Conservation (phyloP, 805 yeast species). For the Candida michaelii region DNA sequence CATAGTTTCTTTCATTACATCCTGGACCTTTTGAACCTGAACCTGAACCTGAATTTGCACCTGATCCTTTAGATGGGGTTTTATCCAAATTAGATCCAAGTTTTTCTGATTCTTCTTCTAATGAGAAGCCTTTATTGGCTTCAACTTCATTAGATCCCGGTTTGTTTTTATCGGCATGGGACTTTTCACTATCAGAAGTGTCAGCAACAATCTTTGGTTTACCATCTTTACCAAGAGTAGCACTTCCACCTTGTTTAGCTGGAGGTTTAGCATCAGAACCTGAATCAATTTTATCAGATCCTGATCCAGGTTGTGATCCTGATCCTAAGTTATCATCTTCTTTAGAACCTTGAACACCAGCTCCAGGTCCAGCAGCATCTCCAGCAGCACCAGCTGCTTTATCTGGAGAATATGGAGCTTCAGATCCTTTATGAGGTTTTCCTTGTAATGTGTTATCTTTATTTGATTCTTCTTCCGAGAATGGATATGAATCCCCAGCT, state of each 20-base stretch:
- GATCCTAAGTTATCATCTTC: neutral
- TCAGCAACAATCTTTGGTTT: slow-evolving; percentile 25
- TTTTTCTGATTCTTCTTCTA: slow-evolving; percentile 9
- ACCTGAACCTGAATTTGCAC: slow-evolving; percentile 3
- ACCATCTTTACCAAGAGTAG: slow-evolving; percentile 13
- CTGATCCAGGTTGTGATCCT: neutral
- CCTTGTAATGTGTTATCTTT: slow-evolving; percentile 31
- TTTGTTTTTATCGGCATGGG: slow-evolving; percentile 14
- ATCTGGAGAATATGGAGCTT: slow-evolving; percentile 33
- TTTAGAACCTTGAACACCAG: neutral
- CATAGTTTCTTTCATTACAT: slow-evolving; percentile 58
- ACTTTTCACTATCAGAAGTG: slow-evolving; percentile 20
- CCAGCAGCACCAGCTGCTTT: slow-evolving; percentile 10
- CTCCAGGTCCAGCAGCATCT: neutral
- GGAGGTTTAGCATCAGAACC: neutral
- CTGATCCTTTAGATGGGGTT: neutral
- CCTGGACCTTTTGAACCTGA: slow-evolving; percentile 5
- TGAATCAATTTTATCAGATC: neutral
- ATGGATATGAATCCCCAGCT: slow-evolving; percentile 22
- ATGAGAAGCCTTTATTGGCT: neutral
- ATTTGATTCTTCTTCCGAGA: slow-evolving; percentile 20
- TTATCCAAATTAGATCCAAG: neutral
- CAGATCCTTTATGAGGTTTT: slow-evolving; percentile 31
- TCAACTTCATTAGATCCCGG: slow-evolving; percentile 8
- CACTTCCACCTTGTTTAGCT: slow-evolving; percentile 10